Evolutionary conservation across 1,139 yeast genomes (phyloP).

Genomic region (Geotrichum restrictum): DNA sequence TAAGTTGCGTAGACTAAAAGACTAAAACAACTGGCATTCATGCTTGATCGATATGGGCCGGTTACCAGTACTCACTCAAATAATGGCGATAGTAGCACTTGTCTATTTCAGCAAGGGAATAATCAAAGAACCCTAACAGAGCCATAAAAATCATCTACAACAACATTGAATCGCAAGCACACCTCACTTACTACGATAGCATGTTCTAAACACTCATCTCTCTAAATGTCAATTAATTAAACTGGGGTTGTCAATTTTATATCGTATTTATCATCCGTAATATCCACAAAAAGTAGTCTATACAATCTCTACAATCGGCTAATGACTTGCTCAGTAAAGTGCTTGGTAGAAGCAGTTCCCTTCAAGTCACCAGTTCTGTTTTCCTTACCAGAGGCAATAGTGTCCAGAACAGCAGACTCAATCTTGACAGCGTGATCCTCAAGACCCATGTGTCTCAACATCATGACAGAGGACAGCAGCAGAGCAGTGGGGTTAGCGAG

Average conservation of each 20-base stretch:
- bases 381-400: conserved; percentile 65
- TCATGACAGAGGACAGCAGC: conserved; percentile 84
- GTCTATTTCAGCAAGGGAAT: no score
- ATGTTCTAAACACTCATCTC: no score
- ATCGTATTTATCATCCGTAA: not conserved
- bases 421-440: conserved; percentile 79
- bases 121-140: no score
- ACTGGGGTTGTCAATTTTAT: not conserved
- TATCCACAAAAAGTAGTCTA: not conserved
- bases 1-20: no score
- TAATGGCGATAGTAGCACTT: no score
- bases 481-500: conserved; percentile 97
- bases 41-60: no score
- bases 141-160: no score
- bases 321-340: conserved; percentile 81
- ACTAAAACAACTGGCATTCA: no score
- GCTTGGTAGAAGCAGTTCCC: conserved; percentile 84
- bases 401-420: conserved; percentile 52
- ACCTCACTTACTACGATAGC: no score
- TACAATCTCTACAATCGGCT: conserved; percentile 28
- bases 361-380: conserved; percentile 93
- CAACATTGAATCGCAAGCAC: no score
- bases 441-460: conserved; percentile 92
- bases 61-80: no score
- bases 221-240: not conserved